These are phyloP conservation scores for Suillus decipiens DNA, from an alignment of 768 basidiomycete species.

Conservation along the genomic window DNA sequence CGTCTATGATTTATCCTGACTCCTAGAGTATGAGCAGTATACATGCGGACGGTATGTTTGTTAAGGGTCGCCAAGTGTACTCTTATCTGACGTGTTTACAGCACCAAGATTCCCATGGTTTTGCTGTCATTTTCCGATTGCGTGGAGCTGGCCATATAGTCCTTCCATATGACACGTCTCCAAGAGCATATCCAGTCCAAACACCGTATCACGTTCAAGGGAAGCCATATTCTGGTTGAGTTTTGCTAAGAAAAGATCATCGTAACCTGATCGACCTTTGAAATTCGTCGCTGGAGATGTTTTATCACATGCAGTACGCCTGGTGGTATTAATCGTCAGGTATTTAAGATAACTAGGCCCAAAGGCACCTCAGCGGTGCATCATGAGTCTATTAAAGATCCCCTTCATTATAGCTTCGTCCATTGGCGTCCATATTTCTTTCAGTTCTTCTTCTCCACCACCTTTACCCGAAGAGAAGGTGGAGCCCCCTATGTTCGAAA, in stretches of 20 bases:
- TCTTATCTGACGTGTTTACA: no score
- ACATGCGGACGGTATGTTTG: no score
- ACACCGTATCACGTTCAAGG: neutral
- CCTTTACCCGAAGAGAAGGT: constrained; percentile 38
- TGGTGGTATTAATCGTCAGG: neutral
- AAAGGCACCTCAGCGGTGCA: constrained; percentile 1
- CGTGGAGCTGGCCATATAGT: no score
- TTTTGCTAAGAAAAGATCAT: neutral
- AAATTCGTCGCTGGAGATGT: neutral
- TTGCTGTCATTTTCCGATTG: no score
- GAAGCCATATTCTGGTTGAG: neutral
- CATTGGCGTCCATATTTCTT: constrained; percentile 40
- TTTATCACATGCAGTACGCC: neutral
- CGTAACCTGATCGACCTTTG: neutral
- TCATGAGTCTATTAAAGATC: constrained; percentile 38
- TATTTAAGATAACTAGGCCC: neutral
- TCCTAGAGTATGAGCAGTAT: no score
- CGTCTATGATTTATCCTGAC: no score
- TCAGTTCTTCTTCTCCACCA: constrained; percentile 44
- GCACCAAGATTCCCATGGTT: no score
- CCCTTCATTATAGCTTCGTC: constrained; percentile 44
- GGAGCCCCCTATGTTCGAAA: neutral
- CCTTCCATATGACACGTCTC: neutral
- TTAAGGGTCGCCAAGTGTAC: no score
- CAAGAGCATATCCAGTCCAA: neutral